Conservation (phyloP, 169 alveolate species). For the Besnoitia besnoiti region DNA sequence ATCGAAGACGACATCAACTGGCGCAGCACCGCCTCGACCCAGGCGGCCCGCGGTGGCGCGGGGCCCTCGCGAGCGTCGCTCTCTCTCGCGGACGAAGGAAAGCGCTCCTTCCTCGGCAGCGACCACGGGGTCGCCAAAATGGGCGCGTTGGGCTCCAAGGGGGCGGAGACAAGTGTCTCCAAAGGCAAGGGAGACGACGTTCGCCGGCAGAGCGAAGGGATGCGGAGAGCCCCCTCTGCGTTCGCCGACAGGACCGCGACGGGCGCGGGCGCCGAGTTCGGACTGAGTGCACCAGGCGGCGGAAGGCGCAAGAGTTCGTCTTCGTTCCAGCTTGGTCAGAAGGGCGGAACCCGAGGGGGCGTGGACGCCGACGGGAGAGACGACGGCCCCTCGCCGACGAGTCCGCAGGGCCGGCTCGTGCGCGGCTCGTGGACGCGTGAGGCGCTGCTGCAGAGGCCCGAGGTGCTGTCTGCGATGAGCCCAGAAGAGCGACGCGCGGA, state of each 20-base stretch:
- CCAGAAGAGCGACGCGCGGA: neutral
- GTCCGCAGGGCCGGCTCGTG: conserved; percentile 1
- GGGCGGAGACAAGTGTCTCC: neutral
- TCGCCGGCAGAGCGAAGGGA: neutral
- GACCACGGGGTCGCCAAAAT: no score
- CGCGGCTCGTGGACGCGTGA: neutral
- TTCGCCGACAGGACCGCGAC: neutral
- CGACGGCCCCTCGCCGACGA: neutral
- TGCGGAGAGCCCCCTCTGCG: neutral
- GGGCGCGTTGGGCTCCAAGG: neutral
- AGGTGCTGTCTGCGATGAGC: neutral
- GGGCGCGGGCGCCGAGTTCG: neutral
- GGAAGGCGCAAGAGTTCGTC: no score
- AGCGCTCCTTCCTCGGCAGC: no score
- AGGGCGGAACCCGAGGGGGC: no score
- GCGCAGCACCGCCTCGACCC: neutral
- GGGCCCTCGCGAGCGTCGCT: neutral
- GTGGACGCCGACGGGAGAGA: no score
- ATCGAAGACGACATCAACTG: neutral
- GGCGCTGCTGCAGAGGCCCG: neutral
- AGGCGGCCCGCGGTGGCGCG: neutral
- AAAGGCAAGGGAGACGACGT: neutral
- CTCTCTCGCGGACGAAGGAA: no score
- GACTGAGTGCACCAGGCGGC: neutral
- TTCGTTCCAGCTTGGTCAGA: no score